Conservation (phyloP, 148 eudicot species). For the Spergularia marina region DNA sequence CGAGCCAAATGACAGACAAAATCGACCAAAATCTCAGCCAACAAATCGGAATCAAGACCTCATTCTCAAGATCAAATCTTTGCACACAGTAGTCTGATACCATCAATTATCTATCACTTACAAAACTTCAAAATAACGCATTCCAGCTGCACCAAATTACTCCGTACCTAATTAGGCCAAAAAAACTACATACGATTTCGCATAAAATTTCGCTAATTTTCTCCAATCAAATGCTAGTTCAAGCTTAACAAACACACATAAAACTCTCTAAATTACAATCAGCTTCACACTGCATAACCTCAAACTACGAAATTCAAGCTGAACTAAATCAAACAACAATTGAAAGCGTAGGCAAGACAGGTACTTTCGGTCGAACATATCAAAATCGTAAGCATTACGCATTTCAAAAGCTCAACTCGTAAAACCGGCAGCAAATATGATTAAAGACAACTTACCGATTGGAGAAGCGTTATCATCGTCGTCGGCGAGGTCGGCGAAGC, state of each 20-base stretch:
- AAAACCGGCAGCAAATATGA: neutral
- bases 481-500: constrained; percentile 63
- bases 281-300: neutral
- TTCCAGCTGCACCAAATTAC: too few relatives aligned
- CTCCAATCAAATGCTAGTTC: neutral
- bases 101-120: neutral
- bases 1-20: neutral
- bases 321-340: neutral
- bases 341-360: too few relatives aligned
- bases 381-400: too few relatives aligned
- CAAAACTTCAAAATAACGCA: too few relatives aligned
- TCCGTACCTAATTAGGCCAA: too few relatives aligned
- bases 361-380: too few relatives aligned
- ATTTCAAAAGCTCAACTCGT: too few relatives aligned
- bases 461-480: constrained; percentile 11
- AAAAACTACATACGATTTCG: too few relatives aligned
- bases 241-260: neutral
- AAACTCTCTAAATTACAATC: neutral
- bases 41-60: neutral
- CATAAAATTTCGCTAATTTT: neutral
- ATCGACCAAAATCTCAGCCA: neutral
- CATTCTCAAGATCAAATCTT: neutral
- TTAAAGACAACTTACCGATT: constrained; percentile 37
- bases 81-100: neutral
- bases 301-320: neutral